Evolutionary conservation across 352 stramenopile genomes (phyloP).

Genomic region (Phytophthora chlamydospora): DNA sequence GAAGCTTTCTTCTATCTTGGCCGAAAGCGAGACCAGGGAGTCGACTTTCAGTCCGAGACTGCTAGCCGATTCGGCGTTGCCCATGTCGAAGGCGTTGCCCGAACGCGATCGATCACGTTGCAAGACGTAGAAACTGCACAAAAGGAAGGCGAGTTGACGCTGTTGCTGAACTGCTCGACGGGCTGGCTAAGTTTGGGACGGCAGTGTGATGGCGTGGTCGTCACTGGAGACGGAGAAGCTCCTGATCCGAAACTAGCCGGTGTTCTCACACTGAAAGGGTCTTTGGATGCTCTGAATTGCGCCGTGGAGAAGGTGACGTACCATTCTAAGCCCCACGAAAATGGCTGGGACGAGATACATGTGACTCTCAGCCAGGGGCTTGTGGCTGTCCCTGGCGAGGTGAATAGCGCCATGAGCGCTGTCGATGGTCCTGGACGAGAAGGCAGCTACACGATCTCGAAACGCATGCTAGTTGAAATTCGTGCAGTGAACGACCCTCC

Average conservation of each 20-base stretch:
- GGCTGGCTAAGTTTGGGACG: constrained; percentile 44
- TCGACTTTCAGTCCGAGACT: constrained; percentile 9
- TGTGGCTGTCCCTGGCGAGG: not conserved
- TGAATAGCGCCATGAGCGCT: not conserved
- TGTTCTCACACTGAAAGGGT: constrained; percentile 34
- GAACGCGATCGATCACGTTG: constrained; percentile 49
- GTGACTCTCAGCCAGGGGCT: constrained; percentile 44
- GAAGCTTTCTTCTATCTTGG: constrained; percentile 32
- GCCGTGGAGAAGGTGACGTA: constrained; percentile 56
- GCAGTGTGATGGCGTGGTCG: constrained; percentile 16
- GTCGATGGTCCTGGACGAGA: constrained; percentile 7
- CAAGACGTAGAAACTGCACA: constrained; percentile 29
- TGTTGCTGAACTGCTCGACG: constrained; percentile 45
- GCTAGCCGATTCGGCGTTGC: not conserved
- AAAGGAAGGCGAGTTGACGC: constrained; percentile 16
- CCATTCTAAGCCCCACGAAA: constrained; percentile 32
- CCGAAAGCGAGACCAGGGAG: not conserved
- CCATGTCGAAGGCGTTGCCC: constrained; percentile 8
- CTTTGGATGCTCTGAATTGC: constrained; percentile 53
- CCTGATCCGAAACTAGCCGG: not conserved
- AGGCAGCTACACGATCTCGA: constrained; percentile 37
- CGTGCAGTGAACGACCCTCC: constrained; percentile 53
- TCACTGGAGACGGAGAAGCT: constrained; percentile 5
- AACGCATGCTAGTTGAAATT: constrained; percentile 51
- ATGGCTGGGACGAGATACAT: constrained; percentile 45